Percentiles rank a stretch among this genome's conserved stretches.
phyloP scores from a whole-genome alignment of 306 rosid genomes.

The Acacia melanoxylon region DNA sequence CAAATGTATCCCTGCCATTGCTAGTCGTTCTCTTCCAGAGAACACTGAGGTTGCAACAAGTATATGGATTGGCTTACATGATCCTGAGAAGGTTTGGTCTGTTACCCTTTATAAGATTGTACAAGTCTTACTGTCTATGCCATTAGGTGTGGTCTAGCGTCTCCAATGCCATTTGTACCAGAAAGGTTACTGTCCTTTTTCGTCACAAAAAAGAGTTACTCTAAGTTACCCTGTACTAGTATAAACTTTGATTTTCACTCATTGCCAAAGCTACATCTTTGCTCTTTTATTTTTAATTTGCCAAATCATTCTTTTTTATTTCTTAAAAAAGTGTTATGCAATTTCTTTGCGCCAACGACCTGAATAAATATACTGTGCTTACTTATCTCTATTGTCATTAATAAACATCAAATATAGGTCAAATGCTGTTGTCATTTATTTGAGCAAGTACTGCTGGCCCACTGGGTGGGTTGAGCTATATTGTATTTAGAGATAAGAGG shows the following conservation, averaged over 20 bases:
- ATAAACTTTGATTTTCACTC: neutral
- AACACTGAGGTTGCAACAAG: slow-evolving; percentile 80
- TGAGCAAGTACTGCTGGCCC: neutral
- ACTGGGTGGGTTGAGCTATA: neutral
- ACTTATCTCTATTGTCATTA: neutral
- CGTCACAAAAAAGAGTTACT: neutral
- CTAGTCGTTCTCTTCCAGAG: slow-evolving; percentile 70
- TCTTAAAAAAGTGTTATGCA: neutral
- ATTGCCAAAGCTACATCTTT: slow-evolving; percentile 1
- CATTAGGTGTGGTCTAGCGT: neutral
- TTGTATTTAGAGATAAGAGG: neutral
- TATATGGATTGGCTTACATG: slow-evolving; percentile 94
- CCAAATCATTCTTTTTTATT: neutral
- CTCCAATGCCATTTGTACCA: neutral
- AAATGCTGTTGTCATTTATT: neutral
- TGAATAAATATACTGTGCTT: neutral
- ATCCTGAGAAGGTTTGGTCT: slow-evolving; percentile 81
- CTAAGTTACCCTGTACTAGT: neutral
- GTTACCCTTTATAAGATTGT: neutral
- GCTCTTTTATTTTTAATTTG: neutral
- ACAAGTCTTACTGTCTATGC: neutral
- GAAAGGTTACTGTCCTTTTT: neutral
- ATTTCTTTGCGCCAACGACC: neutral
- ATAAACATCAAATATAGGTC: neutral
- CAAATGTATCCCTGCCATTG: slow-evolving; percentile 86